phyloP scores from a whole-genome alignment of 495 filamentous ascomycete genomes.

The Cercophora scortea region DNA sequence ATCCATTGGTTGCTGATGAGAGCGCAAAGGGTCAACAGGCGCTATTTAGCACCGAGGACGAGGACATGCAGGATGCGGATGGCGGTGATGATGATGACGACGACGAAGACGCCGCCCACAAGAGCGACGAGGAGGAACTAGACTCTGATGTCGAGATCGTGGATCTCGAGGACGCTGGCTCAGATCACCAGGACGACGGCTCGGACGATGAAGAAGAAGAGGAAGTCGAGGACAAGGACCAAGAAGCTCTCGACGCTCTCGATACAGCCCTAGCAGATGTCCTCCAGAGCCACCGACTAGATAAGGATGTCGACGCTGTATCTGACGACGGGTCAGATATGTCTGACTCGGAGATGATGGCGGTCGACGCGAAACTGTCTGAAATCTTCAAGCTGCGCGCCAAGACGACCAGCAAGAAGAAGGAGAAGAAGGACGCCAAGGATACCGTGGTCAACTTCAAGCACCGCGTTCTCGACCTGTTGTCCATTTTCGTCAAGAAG shows the following conservation, averaged over 20 bases:
- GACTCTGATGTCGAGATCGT: conserved; percentile 38
- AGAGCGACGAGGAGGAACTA: conserved; percentile 27
- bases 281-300: conserved; percentile 55
- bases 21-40: conserved; percentile 74
- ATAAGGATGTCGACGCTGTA: conserved; percentile 38
- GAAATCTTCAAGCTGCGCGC: conserved; percentile 72
- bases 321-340: conserved; percentile 67
- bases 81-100: conserved; percentile 26
- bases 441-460: conserved; percentile 94
- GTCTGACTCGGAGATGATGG: conserved; percentile 94
- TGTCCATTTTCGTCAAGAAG: conserved; percentile 79
- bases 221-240: conserved; percentile 36
- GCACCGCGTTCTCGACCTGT: conserved; percentile 78
- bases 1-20: conserved; percentile 72
- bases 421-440: conserved; percentile 77
- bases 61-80: conserved; percentile 40
- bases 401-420: conserved; percentile 54
- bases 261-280: conserved; percentile 72
- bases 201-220: conserved; percentile 18
- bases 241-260: conserved; percentile 49
- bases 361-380: conserved; percentile 69
- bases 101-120: conserved; percentile 25
- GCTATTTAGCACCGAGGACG: conserved; percentile 70
- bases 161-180: conserved; percentile 32
- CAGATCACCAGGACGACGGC: conserved; percentile 26